A percentile compares a stretch with the other conserved stretches of the same genome.
Conservation (phyloP, 768 basidiomycete species). For the Tricholoma hemisulphureum region DNA sequence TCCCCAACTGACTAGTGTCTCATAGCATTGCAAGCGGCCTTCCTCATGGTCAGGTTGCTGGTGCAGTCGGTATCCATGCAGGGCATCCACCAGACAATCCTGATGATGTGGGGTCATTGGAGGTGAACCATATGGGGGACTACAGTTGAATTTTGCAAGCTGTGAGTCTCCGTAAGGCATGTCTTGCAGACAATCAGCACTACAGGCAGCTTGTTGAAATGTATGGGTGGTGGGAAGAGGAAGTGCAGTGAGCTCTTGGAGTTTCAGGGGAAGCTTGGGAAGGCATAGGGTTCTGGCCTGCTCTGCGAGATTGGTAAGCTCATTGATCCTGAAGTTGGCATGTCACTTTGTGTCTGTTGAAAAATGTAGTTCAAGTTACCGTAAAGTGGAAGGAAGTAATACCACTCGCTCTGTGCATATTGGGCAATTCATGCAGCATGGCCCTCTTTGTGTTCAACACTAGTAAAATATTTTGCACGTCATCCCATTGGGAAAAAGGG, state of each 20-base stretch:
- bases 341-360: neutral
- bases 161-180: neutral
- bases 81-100: neutral
- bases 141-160: neutral
- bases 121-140: neutral
- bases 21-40: neutral
- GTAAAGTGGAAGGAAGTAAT: neutral
- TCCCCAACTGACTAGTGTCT: neutral
- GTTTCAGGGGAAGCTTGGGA: neutral
- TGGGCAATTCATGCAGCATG: neutral
- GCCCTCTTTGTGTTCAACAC: neutral
- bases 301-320: neutral
- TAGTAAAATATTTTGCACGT: neutral
- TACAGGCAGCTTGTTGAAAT: neutral
- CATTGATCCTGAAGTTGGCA: neutral
- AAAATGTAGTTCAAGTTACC: neutral
- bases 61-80: neutral
- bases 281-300: neutral
- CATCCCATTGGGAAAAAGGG: neutral
- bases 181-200: neutral
- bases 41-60: neutral
- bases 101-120: neutral
- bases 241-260: neutral
- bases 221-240: neutral
- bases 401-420: neutral